Base-by-base conservation (phyloP, 1,139 yeast genomes). In the Zygosaccharomyces sapae region DNA sequence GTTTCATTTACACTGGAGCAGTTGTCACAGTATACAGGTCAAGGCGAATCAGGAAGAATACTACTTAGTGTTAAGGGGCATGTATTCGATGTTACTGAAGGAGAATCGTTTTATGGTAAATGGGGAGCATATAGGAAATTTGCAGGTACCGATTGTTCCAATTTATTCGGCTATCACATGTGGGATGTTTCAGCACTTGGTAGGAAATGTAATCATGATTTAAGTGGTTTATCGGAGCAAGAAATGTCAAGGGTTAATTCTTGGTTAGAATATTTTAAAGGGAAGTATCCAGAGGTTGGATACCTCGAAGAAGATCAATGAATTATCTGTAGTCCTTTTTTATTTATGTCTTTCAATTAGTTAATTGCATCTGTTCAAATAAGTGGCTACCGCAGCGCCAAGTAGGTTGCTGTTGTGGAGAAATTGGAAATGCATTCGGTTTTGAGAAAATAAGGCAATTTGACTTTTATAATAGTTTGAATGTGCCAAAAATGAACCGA, bases 401-500 rank as follows among this genome's bases (percentile, higher is more conserved):
- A 62, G 38, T 9, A 66, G 47, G 35, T 63, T 59, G 41, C 68
- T 63, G 44, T 65, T 55, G 3, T 57, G 52, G 5, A 63, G 40
- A 31, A 57, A 59, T 2, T 51, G 45, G 16, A 65, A 45, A 4
- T 38, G 33, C 12, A 64, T 48, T 1, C 16, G 31, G 12, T 48
- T 51, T 4, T 46, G 25, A 1, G 66, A 59, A 13, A 49, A 44
- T 5, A 49, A 13, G 4, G 29, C 27, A 12, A 67, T 62, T 38
- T 52, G 54, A 2, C 50, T 45, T 43, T 54, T 61, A 41, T 61
- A 66, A 24, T 47, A 45, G 2, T 38, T 29, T 18, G 63, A 65
- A 44, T 62, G 49, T 1, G 52, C 50, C 6, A 69, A 46, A 45
- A 68, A 68, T 0, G 70, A 62, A 0, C 72, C 72, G 4, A 65